phyloP scores from a whole-genome alignment of 768 basidiomycete genomes.

The Bullera alba region DNA sequence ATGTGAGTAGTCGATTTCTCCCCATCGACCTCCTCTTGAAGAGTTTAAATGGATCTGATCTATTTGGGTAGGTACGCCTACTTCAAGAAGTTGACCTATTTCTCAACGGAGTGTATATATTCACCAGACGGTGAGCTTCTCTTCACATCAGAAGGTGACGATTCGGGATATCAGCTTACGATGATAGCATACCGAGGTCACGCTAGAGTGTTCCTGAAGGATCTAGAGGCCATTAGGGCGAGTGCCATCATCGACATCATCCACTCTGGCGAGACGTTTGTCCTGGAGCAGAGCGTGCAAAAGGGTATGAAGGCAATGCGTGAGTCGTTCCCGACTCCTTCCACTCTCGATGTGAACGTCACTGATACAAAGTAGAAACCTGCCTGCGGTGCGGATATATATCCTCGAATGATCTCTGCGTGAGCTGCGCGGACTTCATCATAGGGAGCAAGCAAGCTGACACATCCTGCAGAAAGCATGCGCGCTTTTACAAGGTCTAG shows the following conservation, averaged over 20 bases:
- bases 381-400: slow-evolving; percentile 92
- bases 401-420: slow-evolving; percentile 76
- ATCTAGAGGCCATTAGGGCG: slow-evolving; percentile 86
- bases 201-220: slow-evolving; percentile 87
- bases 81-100: slow-evolving; percentile 98
- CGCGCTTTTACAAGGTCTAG: slow-evolving; percentile 78
- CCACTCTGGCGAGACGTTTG: slow-evolving; percentile 88
- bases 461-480: slow-evolving; percentile 56
- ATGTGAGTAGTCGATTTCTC: slow-evolving; percentile 59
- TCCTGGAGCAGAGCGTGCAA: slow-evolving; percentile 75
- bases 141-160: neutral
- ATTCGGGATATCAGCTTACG: neutral
- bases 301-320: slow-evolving; percentile 76
- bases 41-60: neutral
- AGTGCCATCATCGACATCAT: slow-evolving; percentile 97
- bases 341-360: neutral
- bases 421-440: slow-evolving; percentile 12
- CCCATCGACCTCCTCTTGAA: neutral
- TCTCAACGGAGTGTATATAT: slow-evolving; percentile 98
- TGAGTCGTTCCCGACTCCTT: slow-evolving; percentile 50
- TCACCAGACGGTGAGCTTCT: slow-evolving; percentile 62
- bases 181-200: slow-evolving; percentile 81
- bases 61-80: slow-evolving; percentile 75
- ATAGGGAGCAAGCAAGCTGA: too few relatives aligned
- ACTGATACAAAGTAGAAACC: slow-evolving; percentile 55